phyloP scores from a whole-genome alignment of 2,329 filamentous ascomycete species.

The Aspergillus costaricaensis region DNA sequence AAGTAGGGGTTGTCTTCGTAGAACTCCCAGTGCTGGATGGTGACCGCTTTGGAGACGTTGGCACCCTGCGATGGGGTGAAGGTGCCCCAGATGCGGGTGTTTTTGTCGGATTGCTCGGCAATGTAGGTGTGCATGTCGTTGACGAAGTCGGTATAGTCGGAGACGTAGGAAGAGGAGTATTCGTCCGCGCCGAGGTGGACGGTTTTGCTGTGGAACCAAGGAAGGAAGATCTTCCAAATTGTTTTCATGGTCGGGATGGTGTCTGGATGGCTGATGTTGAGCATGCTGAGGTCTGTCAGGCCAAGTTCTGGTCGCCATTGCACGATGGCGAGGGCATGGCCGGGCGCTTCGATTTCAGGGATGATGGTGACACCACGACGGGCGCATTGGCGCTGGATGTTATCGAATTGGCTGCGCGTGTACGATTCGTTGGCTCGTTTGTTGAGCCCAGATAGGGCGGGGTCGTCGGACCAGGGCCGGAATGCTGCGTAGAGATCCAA shows the following conservation, averaged over 20 bases:
- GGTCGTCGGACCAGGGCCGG: constrained; percentile 53
- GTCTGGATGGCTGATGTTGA: constrained; percentile 56
- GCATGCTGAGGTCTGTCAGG: constrained; percentile 50
- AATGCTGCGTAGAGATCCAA: constrained; percentile 55
- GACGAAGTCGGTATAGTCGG: constrained; percentile 56
- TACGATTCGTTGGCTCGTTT: constrained; percentile 57
- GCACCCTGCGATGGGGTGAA: constrained; percentile 46
- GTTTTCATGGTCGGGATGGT: constrained; percentile 54
- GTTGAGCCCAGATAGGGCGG: constrained; percentile 52
- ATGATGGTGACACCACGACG: constrained; percentile 57
- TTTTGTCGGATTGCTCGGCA: constrained; percentile 39
- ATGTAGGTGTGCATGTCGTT: constrained; percentile 48
- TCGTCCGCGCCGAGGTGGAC: constrained; percentile 60
- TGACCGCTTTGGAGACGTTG: constrained; percentile 49
- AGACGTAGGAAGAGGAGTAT: constrained; percentile 48
- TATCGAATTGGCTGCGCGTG: constrained; percentile 50
- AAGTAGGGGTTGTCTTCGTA: constrained; percentile 53
- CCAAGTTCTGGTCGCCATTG: constrained; percentile 60
- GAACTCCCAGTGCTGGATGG: constrained; percentile 57
- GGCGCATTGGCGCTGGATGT: constrained; percentile 54
- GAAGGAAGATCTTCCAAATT: constrained; percentile 46
- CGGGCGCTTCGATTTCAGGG: constrained; percentile 60
- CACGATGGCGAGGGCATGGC: constrained; percentile 56
- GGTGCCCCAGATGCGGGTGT: constrained; percentile 57
- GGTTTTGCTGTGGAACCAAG: constrained; percentile 58